These are phyloP conservation scores for Gossypium trilobum DNA, from an alignment of 441 rosid species.

Conservation along the genomic window DNA sequence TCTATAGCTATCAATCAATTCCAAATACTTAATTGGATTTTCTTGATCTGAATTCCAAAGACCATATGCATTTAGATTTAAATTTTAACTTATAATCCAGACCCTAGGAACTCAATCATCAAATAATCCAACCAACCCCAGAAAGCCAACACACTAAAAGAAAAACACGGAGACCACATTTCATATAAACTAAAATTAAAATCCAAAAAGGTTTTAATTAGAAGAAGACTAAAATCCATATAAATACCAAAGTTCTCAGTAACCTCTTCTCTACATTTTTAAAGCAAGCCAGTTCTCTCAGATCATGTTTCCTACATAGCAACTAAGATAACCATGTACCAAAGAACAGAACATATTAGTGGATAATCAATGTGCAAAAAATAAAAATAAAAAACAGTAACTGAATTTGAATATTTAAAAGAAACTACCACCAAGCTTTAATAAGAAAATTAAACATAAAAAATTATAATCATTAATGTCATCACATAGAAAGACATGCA, in stretches of 20 bases:
- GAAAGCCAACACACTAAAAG: background rate
- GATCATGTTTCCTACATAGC: slow-evolving; percentile 1
- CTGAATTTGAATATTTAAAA: background rate
- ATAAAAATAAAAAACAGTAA: background rate
- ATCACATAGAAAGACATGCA: slow-evolving; percentile 8
- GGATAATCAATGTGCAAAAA: background rate
- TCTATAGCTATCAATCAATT: background rate
- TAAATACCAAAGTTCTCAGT: background rate
- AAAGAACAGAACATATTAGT: background rate
- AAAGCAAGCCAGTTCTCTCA: background rate
- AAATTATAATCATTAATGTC: background rate
- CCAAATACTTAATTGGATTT: background rate
- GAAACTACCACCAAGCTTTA: background rate
- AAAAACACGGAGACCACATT: background rate
- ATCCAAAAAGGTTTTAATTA: background rate
- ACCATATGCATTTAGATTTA: slow-evolving; percentile 1
- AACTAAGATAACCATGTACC: background rate
- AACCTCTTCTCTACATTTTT: background rate
- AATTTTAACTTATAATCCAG: background rate
- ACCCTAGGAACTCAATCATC: background rate
- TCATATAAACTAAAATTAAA: background rate
- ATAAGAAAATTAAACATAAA: slow-evolving; percentile 7
- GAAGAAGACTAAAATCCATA: background rate
- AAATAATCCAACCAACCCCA: background rate
- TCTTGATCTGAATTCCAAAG: slow-evolving; percentile 4